Evolutionary conservation across 129 eudicot genomes (phyloP).

Genomic region (Helianthus annuus): HanXRQr2.0-SUNRISE NC_035434.2:165973357-165973856

Average conservation of each 20-base stretch:
- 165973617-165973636: conserved; percentile 53
- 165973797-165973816: neutral
- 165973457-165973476: conserved; percentile 71
- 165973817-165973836: no score
- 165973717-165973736: conserved; percentile 25
- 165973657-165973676: conserved; percentile 36
- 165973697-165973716: conserved; percentile 26
- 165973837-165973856: neutral
- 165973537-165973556: conserved; percentile 50
- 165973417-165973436: conserved; percentile 42
- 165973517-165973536: conserved; percentile 47
- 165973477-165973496: conserved; percentile 53
- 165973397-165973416: conserved; percentile 45
- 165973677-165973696: conserved; percentile 12
- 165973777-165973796: conserved; percentile 24
- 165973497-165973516: conserved; percentile 61
- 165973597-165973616: conserved; percentile 53
- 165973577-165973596: conserved; percentile 68
- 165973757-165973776: conserved; percentile 41
- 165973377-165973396: conserved; percentile 53
- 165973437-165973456: conserved; percentile 68
- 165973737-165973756: conserved; percentile 20
- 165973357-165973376: conserved; percentile 61
- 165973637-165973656: conserved; percentile 48
- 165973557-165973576: conserved; percentile 58